Percentiles rank a stretch among this genome's conserved stretches.
phyloP scores from a whole-genome alignment of 176 grass and related monocot genomes.

The Chloris gayana region DNA sequence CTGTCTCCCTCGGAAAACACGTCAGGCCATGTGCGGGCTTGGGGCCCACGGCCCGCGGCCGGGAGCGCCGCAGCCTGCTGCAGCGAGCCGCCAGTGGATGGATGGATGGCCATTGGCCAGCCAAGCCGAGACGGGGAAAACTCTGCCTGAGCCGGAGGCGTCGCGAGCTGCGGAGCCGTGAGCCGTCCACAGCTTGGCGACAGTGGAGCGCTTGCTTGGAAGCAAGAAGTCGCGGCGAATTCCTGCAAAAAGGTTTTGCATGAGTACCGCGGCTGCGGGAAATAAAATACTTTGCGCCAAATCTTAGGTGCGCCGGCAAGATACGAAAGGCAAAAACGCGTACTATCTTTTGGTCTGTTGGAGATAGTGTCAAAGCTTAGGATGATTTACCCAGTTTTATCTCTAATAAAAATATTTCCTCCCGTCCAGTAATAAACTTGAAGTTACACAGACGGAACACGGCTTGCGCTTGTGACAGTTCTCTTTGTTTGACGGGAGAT shows the following conservation, averaged over 20 bases:
- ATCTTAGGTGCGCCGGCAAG: slow-evolving; percentile 19
- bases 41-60: neutral
- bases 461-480: too few relatives aligned
- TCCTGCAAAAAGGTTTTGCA: neutral
- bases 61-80: neutral
- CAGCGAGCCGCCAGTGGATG: neutral
- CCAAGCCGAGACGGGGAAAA: neutral
- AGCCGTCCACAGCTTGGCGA: slow-evolving; percentile 12
- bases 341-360: too few relatives aligned
- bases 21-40: slow-evolving; percentile 49
- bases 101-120: neutral
- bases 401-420: too few relatives aligned
- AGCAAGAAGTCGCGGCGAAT: too few relatives aligned
- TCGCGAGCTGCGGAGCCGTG: neutral
- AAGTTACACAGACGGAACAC: too few relatives aligned
- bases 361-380: too few relatives aligned
- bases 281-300: slow-evolving; percentile 16
- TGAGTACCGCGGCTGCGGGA: neutral
- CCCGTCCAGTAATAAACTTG: too few relatives aligned
- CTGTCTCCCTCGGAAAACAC: slow-evolving; percentile 22
- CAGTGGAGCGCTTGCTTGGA: slow-evolving; percentile 28
- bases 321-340: neutral
- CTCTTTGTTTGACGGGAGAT: too few relatives aligned
- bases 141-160: neutral
- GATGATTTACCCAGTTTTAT: too few relatives aligned